Base-by-base conservation (phyloP, 805 yeast species). In the Candida maris region DNA sequence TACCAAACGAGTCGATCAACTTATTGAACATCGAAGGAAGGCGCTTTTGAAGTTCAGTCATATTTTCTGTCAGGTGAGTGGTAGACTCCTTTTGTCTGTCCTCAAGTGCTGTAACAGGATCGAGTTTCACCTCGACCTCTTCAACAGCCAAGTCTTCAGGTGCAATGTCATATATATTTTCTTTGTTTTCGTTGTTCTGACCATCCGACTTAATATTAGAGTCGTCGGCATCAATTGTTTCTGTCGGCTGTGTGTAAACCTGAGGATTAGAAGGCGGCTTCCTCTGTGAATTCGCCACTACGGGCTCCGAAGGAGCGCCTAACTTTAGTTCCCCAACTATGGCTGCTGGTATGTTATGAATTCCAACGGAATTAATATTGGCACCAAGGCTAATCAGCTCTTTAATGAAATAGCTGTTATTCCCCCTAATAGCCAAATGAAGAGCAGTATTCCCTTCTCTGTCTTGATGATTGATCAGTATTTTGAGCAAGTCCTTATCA, bases 401-500 rank as follows among this genome's bases (percentile, higher is more conserved):
- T 23, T 64, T 62, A 19, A 68, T 62, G 19, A 77, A 59, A 22
- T 59, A 57, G 10, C 70, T 57, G 34, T 81, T 74, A 3, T 73
- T 72, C 6, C 75, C 63, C 24, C 77, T 68, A 12, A 78, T 75
- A 0, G 95, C 88, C 30, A 91, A 65, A 51, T 87, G 95, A 32
- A 88, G 63, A 5, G 94, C 86, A 0, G 96, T 86, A 48, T 88
- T 86, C 4, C 97, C 97, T 42, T 78, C 71, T 16, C 68, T 70
- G 59, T 93, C 97, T 53, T 77, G 85, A 49, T 81, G 88, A 52
- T 86, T 84, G 19, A 83, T 54, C 27, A 83, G 65, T 45, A 79
- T 74, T 33, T 74, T 72, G 28, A 80, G 68, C 33, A 78, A 49
- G 15, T 68, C 63, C 32, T 64, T 64, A 33, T 67, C 65, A 19